phyloP scores from a whole-genome alignment of 441 rosid genomes.

The Eutrema salsugineum region DNA sequence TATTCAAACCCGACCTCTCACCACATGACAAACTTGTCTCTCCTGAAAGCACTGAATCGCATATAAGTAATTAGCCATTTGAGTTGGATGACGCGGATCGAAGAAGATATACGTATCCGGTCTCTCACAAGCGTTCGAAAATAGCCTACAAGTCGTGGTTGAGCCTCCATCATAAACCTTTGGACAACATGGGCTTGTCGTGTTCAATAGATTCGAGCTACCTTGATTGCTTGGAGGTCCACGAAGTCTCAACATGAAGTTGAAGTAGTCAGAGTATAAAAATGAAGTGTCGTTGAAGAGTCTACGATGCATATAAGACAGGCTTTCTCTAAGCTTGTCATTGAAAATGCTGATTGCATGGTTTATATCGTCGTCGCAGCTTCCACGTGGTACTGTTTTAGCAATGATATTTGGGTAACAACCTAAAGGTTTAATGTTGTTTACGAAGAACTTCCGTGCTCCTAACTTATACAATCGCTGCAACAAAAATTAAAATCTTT shows the following conservation, averaged over 20 bases:
- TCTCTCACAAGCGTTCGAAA: not conserved
- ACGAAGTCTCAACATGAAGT: not conserved
- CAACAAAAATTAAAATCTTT: not conserved
- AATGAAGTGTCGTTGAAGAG: not conserved
- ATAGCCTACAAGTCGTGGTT: not conserved
- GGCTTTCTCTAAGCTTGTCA: not conserved
- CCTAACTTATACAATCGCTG: not conserved
- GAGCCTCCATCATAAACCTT: not conserved
- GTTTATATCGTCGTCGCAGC: not conserved
- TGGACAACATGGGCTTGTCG: constrained; percentile 4
- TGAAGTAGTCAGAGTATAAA: constrained; percentile 1
- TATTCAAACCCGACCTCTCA: not conserved
- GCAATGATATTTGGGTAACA: not conserved
- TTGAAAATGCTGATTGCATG: not conserved
- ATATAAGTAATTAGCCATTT: not conserved
- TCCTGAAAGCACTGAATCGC: not conserved
- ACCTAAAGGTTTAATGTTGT: not conserved
- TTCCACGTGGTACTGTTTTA: not conserved
- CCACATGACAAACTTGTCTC: not conserved
- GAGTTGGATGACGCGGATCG: not conserved
- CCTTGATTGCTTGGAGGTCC: not conserved
- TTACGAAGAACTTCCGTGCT: not conserved
- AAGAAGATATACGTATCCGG: not conserved
- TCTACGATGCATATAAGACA: not conserved
- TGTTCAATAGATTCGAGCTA: not conserved